These are phyloP conservation scores for Lecanoromycetidae sp. DNA, from an alignment of 2,329 filamentous ascomycete species.

Conservation along the genomic window DNA sequence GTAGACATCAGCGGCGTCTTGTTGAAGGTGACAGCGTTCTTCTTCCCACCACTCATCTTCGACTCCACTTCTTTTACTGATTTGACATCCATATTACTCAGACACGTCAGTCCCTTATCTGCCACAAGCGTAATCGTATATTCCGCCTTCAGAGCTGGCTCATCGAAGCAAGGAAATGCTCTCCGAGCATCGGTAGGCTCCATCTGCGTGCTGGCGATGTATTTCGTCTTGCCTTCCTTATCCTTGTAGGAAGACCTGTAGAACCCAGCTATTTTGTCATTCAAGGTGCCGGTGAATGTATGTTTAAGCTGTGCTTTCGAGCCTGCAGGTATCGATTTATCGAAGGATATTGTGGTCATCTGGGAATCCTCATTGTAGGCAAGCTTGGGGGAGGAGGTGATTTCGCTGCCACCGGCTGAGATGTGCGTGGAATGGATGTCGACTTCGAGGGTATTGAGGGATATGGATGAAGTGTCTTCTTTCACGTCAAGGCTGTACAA, in stretches of 20 bases:
- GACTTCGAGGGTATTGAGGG: conserved; percentile 77
- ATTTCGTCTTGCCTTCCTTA: conserved; percentile 62
- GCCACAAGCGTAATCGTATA: conserved; percentile 87
- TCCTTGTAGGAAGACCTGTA: conserved; percentile 91
- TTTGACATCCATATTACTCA: conserved; percentile 94
- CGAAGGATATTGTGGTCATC: conserved; percentile 68
- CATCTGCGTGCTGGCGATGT: conserved; percentile 89
- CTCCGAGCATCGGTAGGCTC: conserved; percentile 87
- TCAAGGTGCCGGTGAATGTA: conserved; percentile 66
- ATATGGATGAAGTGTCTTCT: conserved; percentile 72
- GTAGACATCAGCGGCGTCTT: conserved; percentile 91
- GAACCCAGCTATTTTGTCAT: conserved; percentile 96
- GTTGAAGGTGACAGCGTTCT: conserved; percentile 85
- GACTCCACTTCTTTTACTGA: conserved; percentile 63
- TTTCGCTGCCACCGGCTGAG: conserved; percentile 44
- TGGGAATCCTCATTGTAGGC: conserved; percentile 69
- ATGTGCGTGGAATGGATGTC: conserved; percentile 66
- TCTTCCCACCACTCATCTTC: conserved; percentile 48
- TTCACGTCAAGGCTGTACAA: conserved; percentile 57
- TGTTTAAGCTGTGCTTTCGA: conserved; percentile 66
- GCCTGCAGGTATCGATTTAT: conserved; percentile 58
- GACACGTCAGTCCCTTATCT: conserved; percentile 77
- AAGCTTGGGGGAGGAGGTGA: conserved; percentile 53
- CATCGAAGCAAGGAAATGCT: conserved; percentile 93
- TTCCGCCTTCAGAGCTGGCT: conserved; percentile 83